Evolutionary conservation across 225 moss, liverwort and hornwort genomes (phyloP), one percentile per base, ranked within the genome.

Genomic region (Pleurozium schreberi): DNA sequence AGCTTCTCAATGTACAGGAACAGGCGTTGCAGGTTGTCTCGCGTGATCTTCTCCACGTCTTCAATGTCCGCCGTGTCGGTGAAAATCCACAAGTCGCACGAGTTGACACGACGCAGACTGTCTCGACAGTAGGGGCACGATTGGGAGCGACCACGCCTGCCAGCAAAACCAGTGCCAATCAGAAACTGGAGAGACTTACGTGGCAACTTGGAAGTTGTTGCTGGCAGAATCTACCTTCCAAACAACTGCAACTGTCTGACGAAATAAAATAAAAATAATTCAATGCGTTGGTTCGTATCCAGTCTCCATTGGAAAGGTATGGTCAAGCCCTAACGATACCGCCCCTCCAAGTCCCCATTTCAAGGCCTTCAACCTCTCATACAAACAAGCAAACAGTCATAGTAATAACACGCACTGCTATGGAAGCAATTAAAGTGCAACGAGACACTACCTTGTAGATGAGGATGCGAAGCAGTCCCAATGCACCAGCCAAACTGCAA

Each of bases 1-100:
- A 98, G 93, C 92, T 97, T 98, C 86, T 98, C 98, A 88, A 98
- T 98, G 94, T 98, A 98, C 94, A 94, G 93, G 89, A 98, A 98
- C 58, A 98, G 95, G 83, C 98, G 96, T 64, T 97, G 96, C 88
- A 98, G 91, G 88, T 98, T 98, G 92, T 97, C 98, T 68, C 96
- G 95, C 53, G 98, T 97, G 79, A 98, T 93, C 40, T 97, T 98
- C 83, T 96, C 95, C 82, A 95, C 95, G 62, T 98, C 98, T 90
- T 96, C 97, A 60, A 98, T 91, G 81, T 98, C 98, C 61, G 94
- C 96, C 78, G 92, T 88, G 90, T 98, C 97, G 40, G 97, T 98
- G 90, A 98, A 96, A 87, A 98, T 98, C 98, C 98, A 98, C 91
- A 98, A 92, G 91, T 98, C 98, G 80, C 96, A 92, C 50, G 98